These are phyloP conservation scores for Kalaharituber pfeilii DNA, from an alignment of 2,329 filamentous ascomycete species.

Conservation along the genomic window DNA sequence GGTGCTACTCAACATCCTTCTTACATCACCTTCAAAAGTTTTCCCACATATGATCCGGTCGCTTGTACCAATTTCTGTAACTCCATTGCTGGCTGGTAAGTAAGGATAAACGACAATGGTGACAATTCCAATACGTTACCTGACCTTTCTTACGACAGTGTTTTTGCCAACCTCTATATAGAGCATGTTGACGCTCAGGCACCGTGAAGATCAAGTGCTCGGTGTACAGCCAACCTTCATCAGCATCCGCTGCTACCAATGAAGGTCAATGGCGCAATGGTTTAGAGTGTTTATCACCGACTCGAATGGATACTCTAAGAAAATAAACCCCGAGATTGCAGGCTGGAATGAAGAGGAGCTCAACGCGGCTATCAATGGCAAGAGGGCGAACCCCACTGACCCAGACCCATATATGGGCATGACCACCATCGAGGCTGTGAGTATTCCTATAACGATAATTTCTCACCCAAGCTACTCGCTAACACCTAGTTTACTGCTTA, in stretches of 20 bases:
- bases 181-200: too few species aligned
- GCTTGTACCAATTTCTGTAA: neutral
- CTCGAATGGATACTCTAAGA: neutral
- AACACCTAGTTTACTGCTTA: neutral
- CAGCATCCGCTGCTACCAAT: neutral
- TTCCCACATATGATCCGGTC: neutral
- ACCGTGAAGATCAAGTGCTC: neutral
- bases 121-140: too few species aligned
- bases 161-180: too few species aligned
- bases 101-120: neutral
- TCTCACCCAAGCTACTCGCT: neutral
- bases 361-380: neutral
- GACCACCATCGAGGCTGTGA: neutral
- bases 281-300: neutral
- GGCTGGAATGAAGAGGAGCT: neutral
- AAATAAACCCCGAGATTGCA: neutral
- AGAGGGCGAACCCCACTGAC: neutral
- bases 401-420: neutral
- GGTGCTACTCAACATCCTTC: neutral
- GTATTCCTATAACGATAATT: neutral
- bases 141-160: too few species aligned
- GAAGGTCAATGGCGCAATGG: neutral
- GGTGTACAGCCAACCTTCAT: neutral
- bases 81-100: neutral
- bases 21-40: neutral